Evolutionary conservation across 345 rosid species (phyloP).

Genomic region (Gossypium anomalum): DNA sequence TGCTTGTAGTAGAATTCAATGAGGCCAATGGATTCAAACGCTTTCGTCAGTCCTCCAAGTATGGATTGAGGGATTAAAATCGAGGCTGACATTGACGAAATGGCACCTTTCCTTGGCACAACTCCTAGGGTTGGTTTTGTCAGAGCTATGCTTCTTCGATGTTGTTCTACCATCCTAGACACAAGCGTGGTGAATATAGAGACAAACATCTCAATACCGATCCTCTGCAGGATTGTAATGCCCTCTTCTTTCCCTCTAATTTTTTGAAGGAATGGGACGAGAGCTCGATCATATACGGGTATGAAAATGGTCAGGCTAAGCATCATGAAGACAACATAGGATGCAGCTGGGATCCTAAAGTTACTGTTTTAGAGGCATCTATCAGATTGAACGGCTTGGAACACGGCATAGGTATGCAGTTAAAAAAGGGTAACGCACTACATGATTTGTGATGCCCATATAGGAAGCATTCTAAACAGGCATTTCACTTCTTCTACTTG

Average conservation of each 20-base stretch:
- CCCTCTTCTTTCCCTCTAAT: conserved; percentile 44
- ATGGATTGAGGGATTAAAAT: conserved; percentile 51
- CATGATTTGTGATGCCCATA: conserved; percentile 50
- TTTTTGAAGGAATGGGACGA: conserved; percentile 39
- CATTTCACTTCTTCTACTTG: conserved; percentile 72
- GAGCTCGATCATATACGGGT: conserved; percentile 45
- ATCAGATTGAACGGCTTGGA: conserved; percentile 57
- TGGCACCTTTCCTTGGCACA: conserved; percentile 33
- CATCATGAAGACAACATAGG: conserved; percentile 50
- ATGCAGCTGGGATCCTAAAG: conserved; percentile 51
- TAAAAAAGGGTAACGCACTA: conserved; percentile 37
- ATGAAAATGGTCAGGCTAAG: conserved; percentile 45
- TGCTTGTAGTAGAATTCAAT: conserved; percentile 52
- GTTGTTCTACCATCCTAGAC: conserved; percentile 41
- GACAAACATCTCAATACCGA: conserved; percentile 32
- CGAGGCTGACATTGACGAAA: conserved; percentile 49
- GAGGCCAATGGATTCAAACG: conserved; percentile 34
- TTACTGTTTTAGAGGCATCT: conserved; percentile 28
- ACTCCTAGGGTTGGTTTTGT: conserved; percentile 46
- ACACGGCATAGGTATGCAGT: conserved; percentile 50
- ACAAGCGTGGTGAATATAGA: conserved; percentile 35
- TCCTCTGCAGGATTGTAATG: conserved; percentile 37
- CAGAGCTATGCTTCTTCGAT: conserved; percentile 38
- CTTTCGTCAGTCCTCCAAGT: conserved; percentile 49
- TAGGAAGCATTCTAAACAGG: conserved; percentile 44